A percentile compares a stretch with the other conserved stretches of the same genome.
These are phyloP conservation scores for Chloroidium sp. DNA, from an alignment of 163 green algal species.

Conservation along the genomic window DNA sequence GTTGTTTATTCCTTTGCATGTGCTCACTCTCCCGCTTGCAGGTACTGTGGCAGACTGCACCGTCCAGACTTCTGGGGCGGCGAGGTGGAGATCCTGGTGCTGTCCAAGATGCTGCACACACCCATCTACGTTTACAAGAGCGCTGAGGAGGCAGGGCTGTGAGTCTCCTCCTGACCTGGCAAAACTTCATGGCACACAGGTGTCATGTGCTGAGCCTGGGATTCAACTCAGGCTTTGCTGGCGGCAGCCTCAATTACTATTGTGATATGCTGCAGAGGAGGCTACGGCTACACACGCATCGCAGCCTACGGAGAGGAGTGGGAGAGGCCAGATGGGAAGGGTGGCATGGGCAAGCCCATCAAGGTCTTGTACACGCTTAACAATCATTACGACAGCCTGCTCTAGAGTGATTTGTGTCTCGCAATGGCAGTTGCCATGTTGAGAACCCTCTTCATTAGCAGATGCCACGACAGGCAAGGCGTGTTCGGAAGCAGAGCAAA, in stretches of 20 bases:
- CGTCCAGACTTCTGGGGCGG: constrained; percentile 42
- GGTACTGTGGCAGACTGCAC: constrained; percentile 38
- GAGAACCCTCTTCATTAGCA: too few species aligned
- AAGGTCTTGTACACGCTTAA: neutral
- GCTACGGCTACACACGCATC: neutral
- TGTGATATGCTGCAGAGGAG: neutral
- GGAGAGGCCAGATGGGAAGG: neutral
- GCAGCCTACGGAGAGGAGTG: neutral
- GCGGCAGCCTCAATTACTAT: neutral
- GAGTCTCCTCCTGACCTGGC: neutral
- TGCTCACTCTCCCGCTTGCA: constrained; percentile 1
- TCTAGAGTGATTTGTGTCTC: neutral
- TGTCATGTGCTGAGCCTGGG: neutral
- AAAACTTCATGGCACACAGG: neutral
- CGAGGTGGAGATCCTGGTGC: constrained; percentile 45
- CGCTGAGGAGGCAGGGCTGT: constrained; percentile 6
- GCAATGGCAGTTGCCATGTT: too few species aligned
- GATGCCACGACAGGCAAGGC: too few species aligned
- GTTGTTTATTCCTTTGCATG: neutral
- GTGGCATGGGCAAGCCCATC: neutral
- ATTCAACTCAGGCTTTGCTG: neutral
- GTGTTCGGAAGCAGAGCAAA: too few species aligned
- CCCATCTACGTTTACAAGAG: constrained; percentile 24
- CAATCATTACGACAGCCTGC: neutral
- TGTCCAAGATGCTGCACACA: constrained; percentile 39